These are phyloP conservation scores for Thraustochytrium striatum DNA, from an alignment of 352 stramenopile species.

Conservation along the genomic window DNA sequence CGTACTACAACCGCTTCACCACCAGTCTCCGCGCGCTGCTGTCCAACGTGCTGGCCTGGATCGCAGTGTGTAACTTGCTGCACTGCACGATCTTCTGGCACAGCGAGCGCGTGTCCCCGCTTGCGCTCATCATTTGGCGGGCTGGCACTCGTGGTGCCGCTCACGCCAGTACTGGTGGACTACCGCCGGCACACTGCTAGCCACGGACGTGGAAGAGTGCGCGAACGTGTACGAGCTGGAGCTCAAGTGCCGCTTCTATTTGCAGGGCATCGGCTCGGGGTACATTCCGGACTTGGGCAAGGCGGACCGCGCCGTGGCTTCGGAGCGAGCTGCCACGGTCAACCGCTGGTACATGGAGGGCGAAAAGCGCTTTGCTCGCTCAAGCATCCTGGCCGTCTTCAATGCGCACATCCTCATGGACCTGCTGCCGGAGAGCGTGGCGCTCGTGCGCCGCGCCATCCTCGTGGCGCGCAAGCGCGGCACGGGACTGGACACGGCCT, in stretches of 20 bases:
- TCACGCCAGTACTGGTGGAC: slow-evolving; percentile 2
- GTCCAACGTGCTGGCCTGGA: slow-evolving; percentile 4
- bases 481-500: slow-evolving; percentile 9
- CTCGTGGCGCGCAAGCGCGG: slow-evolving; percentile 1
- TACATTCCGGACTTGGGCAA: neutral
- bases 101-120: neutral
- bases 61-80: slow-evolving; percentile 20
- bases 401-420: slow-evolving; percentile 32
- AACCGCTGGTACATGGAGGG: slow-evolving; percentile 36
- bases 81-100: neutral
- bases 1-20: neutral
- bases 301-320: neutral
- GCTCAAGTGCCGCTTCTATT: slow-evolving; percentile 10
- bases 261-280: neutral
- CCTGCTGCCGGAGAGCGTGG: neutral
- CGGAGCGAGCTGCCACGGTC: neutral
- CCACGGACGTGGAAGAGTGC: slow-evolving; percentile 10
- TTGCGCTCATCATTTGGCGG: slow-evolving; percentile 29
- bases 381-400: slow-evolving; percentile 23
- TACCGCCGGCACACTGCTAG: slow-evolving; percentile 3
- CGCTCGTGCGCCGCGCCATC: slow-evolving; percentile 37
- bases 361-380: slow-evolving; percentile 8
- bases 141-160: neutral
- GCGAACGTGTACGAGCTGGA: slow-evolving; percentile 24
- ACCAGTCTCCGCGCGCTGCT: slow-evolving; percentile 18